Evolutionary conservation across 2,329 filamentous ascomycete genomes (phyloP), one percentile per base, ranked within the genome.

Genomic region (Sphaerulina populicola): DNA sequence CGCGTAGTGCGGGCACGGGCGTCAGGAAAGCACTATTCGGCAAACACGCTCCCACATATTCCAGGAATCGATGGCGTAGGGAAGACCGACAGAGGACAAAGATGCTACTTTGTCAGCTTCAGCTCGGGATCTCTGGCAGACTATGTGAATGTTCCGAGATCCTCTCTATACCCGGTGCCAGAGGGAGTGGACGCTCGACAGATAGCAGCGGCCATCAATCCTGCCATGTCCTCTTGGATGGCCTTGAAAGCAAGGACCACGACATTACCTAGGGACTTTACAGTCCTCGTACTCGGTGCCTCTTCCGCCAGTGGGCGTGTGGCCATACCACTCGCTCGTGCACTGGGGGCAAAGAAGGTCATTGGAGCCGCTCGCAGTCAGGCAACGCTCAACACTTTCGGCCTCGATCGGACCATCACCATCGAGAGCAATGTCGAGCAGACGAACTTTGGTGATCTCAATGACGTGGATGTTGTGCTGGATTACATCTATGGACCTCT

Each of bases 211-310:
- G 66, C 76, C 47, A 68, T 75, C 36, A 82, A 81, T 55, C 77
- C 78, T 0, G 75, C 73, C 23, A 72, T 78, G 69, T 74, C 72
- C 47, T 73, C 71, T 37, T 81, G 78, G 78, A 78, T 81, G 77
- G 77, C 77, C 4, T 65, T 81, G 33, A 69, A 66, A 18, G 67
- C 71, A 36, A 70, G 77, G 5, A 71, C 72, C 0, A 57, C 53
- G 4, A 57, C 65, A 5, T 63, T 76, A 2, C 68, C 70, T 2
- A 41, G 62, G 15, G 64, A 68, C 4, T 80, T 76, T 59, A 73
- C 70, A 3, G 73, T 74, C 3, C 66, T 79, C 11, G 72, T 81
- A 39, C 54, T 79, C 11, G 78, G 78, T 0, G 78, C 71, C 0
- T 79, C 77, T 0, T 75, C 73, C 14, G 72, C 73, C 0, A 77